These are phyloP conservation scores for Linanthus parryae DNA, from an alignment of 148 eudicot species.

Conservation along the genomic window DNA sequence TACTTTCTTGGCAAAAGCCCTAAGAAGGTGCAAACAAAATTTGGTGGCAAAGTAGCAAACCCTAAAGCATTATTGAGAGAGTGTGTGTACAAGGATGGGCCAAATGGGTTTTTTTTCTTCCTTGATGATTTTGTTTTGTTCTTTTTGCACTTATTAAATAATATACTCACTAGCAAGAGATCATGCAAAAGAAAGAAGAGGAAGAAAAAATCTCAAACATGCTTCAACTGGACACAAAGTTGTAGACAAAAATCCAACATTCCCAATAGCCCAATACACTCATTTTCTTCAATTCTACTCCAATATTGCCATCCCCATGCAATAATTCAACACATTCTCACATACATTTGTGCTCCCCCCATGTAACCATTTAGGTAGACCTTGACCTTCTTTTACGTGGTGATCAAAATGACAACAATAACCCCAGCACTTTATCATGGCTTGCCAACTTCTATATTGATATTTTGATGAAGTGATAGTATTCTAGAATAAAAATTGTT, in stretches of 20 bases:
- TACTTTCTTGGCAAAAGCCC: neutral
- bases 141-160: slow-evolving; percentile 9
- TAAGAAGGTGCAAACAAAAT: neutral
- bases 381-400: too few relatives aligned
- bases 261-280: too few relatives aligned
- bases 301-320: slow-evolving; percentile 14
- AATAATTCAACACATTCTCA: slow-evolving; percentile 4
- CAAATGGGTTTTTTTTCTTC: slow-evolving; percentile 18
- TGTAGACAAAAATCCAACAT: slow-evolving; percentile 39
- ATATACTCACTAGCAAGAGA: neutral
- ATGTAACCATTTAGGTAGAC: too few relatives aligned
- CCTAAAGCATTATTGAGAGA: neutral
- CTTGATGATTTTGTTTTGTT: slow-evolving; percentile 35
- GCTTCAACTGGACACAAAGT: slow-evolving; percentile 28
- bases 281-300: slow-evolving; percentile 37
- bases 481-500: too few relatives aligned
- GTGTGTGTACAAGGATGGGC: slow-evolving; percentile 21
- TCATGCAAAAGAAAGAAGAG: slow-evolving; percentile 20
- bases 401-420: neutral
- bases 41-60: neutral
- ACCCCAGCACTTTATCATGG: neutral
- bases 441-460: neutral
- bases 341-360: neutral
- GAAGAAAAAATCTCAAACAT: slow-evolving; percentile 9
- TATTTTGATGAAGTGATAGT: neutral